Evolutionary conservation across 495 filamentous ascomycete species (phyloP).

Genomic region (Xylaria telfairii): DNA sequence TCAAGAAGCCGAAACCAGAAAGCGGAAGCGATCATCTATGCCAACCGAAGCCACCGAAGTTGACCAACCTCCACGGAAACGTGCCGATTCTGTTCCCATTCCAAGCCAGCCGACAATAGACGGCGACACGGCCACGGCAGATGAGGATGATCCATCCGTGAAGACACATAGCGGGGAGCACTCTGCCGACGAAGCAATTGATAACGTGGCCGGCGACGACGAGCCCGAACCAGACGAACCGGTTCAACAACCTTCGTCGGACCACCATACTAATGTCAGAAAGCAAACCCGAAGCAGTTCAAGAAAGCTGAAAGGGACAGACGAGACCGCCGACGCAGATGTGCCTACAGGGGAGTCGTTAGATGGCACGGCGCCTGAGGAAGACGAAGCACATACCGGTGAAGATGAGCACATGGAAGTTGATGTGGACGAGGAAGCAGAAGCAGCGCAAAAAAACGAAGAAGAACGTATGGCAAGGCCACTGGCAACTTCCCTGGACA

Average conservation of each 20-base stretch:
- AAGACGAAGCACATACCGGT: constrained; percentile 46
- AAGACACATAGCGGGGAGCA: constrained; percentile 48
- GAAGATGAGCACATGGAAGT: constrained; percentile 56
- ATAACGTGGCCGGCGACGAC: constrained; percentile 26
- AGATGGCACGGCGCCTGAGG: constrained; percentile 40
- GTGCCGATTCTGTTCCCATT: constrained; percentile 56
- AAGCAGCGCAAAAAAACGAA: constrained; percentile 62
- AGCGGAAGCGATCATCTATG: constrained; percentile 57
- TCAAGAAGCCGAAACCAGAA: constrained; percentile 53
- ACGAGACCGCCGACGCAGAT: constrained; percentile 33
- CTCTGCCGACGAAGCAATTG: constrained; percentile 48
- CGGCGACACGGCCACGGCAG: constrained; percentile 50
- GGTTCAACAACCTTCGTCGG: constrained; percentile 35
- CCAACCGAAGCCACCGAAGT: constrained; percentile 50
- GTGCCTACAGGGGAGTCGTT: constrained; percentile 41
- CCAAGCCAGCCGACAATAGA: constrained; percentile 37
- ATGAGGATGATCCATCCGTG: constrained; percentile 49
- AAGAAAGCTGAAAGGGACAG: constrained; percentile 48
- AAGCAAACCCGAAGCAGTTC: constrained; percentile 48
- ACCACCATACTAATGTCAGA: constrained; percentile 41
- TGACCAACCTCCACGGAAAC: constrained; percentile 63
- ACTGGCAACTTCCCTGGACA: not conserved
- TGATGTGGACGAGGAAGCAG: constrained; percentile 59
- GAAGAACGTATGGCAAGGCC: constrained; percentile 73
- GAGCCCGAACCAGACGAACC: constrained; percentile 34